A percentile compares a stretch with the other conserved stretches of the same genome.
Conservation (phyloP, 1,284 basidiomycete genomes). For the Fistulina hepatica region DNA sequence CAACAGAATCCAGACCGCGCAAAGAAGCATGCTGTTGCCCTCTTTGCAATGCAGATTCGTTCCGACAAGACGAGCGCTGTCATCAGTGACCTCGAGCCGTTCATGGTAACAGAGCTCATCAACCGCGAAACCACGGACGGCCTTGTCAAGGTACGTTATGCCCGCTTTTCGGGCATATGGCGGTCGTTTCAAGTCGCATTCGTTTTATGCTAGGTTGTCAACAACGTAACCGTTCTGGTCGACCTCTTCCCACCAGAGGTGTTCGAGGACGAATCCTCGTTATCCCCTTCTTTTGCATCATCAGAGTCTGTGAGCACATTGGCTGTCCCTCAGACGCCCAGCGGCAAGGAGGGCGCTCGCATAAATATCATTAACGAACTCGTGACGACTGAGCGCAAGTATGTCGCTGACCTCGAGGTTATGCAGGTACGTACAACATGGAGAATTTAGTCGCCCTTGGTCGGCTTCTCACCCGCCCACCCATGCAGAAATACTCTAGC, state of each 20-base stretch:
- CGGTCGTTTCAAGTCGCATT: neutral
- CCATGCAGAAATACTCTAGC: constrained; percentile 64
- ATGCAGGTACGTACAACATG: constrained; percentile 62
- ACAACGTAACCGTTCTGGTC: constrained; percentile 84
- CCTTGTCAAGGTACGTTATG: constrained; percentile 73
- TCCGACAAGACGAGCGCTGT: constrained; percentile 35
- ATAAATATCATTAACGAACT: constrained; percentile 80
- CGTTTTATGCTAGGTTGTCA: constrained; percentile 83
- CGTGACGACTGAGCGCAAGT: constrained; percentile 92
- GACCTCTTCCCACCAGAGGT: constrained; percentile 68
- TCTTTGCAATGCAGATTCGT: constrained; percentile 65
- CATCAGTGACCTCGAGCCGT: constrained; percentile 56
- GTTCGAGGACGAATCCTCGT: constrained; percentile 57
- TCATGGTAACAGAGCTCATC: constrained; percentile 83
- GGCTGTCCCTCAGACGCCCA: constrained; percentile 36
- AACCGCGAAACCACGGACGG: constrained; percentile 90
- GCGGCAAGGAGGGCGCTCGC: constrained; percentile 56
- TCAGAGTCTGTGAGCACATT: constrained; percentile 54
- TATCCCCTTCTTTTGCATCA: constrained; percentile 40
- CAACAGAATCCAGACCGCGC: constrained; percentile 64
- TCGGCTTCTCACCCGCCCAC: constrained; percentile 11
- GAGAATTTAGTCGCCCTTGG: neutral
- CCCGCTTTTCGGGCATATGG: neutral
- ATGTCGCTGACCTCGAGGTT: constrained; percentile 95
- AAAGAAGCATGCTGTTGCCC: constrained; percentile 71